Conservation (phyloP, 2,329 filamentous ascomycete species). For the Nothophoma quercina region DNA sequence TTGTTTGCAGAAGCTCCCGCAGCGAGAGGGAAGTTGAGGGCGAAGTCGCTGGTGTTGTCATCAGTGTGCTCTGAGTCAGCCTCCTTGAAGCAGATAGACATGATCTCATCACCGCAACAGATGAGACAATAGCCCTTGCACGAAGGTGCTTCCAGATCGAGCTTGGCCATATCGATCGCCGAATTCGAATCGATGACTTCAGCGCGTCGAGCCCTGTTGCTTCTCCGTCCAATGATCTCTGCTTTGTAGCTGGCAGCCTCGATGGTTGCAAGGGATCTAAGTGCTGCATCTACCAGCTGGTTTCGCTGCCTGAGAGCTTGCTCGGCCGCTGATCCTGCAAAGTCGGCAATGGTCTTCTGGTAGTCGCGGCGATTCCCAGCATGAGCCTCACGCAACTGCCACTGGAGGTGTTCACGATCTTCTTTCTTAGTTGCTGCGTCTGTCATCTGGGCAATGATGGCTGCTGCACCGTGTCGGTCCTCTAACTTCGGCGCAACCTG, state of each 20-base stretch:
- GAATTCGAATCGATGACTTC: constrained; percentile 26
- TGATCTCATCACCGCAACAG: constrained; percentile 44
- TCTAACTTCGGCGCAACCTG: constrained; percentile 39
- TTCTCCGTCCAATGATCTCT: constrained; percentile 42
- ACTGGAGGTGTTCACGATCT: constrained; percentile 28
- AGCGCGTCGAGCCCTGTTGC: constrained; percentile 43
- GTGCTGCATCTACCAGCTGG: constrained; percentile 36
- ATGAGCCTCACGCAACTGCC: constrained; percentile 40
- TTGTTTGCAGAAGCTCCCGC: constrained; percentile 37
- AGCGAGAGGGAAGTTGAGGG: constrained; percentile 45
- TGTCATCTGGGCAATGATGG: constrained; percentile 35
- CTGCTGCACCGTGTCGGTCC: constrained; percentile 39
- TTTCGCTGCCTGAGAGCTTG: constrained; percentile 32
- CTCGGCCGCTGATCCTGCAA: constrained; percentile 19
- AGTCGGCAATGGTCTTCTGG: constrained; percentile 18
- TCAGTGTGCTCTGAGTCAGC: constrained; percentile 26
- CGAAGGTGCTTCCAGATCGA: constrained; percentile 37
- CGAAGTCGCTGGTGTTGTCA: constrained; percentile 45
- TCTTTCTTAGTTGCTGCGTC: constrained; percentile 9
- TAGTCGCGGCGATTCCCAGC: constrained; percentile 38
- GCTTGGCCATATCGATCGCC: constrained; percentile 25
- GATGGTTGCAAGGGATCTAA: constrained; percentile 34
- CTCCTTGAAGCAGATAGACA: constrained; percentile 45
- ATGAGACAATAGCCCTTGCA: constrained; percentile 40
- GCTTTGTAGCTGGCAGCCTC: constrained; percentile 42